phyloP scores from a whole-genome alignment of 2,329 filamentous ascomycete species.

The Verticillium longisporum region DNA sequence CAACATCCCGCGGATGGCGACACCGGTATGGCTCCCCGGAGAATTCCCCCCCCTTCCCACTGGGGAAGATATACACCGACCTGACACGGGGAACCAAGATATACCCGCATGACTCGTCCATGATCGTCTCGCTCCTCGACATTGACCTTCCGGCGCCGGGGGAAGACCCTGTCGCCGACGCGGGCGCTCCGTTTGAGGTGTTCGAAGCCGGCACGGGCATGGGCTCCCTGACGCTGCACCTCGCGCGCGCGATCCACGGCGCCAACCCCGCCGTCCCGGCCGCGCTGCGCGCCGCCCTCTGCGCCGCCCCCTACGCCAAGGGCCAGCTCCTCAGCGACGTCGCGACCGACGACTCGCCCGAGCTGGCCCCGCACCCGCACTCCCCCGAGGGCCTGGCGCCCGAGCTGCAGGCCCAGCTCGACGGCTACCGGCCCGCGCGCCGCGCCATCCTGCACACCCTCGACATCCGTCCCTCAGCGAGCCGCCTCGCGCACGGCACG shows the following conservation, averaged over 20 bases:
- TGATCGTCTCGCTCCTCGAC: conserved; percentile 72
- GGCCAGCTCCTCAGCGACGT: conserved; percentile 6
- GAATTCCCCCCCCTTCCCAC: too few relatives aligned
- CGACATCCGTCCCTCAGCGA: conserved; percentile 57
- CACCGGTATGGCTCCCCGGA: conserved; percentile 47
- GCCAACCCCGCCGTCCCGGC: conserved; percentile 53
- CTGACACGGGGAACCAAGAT: conserved; percentile 17
- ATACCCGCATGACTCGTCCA: conserved; percentile 67
- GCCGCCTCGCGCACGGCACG: conserved; percentile 55
- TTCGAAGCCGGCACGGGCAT: conserved; percentile 84
- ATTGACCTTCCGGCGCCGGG: conserved; percentile 50
- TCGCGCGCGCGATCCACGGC: conserved; percentile 69
- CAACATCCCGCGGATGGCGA: conserved; percentile 62
- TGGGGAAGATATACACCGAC: not conserved
- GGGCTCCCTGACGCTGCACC: conserved; percentile 68
- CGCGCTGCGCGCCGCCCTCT: conserved; percentile 23
- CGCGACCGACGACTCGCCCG: conserved; percentile 8
- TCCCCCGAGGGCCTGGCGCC: conserved; percentile 13
- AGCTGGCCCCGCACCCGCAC: conserved; percentile 2
- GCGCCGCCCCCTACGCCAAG: conserved; percentile 9
- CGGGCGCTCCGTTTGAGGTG: conserved; percentile 55
- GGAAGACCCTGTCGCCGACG: conserved; percentile 23
- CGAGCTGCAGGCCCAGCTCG: conserved; percentile 24
- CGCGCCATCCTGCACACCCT: conserved; percentile 69
- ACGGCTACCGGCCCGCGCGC: conserved; percentile 42